A percentile compares a stretch with the other conserved stretches of the same genome.
Evolutionary conservation across 805 yeast species (phyloP).

Genomic region (Suhomyces tanzawaensis): DNA sequence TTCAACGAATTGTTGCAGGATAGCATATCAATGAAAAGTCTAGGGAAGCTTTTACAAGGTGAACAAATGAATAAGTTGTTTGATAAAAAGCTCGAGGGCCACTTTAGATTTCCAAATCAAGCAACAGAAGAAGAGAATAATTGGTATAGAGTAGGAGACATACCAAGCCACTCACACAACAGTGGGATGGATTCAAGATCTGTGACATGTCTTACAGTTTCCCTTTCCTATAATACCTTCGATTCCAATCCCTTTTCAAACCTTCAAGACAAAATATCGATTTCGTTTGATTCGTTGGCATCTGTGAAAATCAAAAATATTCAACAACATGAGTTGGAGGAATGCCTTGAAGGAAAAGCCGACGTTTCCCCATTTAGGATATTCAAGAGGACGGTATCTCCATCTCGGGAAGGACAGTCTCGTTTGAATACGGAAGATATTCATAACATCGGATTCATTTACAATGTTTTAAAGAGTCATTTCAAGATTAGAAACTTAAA

Average conservation of each 20-base stretch:
- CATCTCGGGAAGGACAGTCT: slow-evolving; percentile 1
- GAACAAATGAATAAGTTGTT: slow-evolving; percentile 13
- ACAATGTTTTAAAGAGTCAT: slow-evolving; percentile 31
- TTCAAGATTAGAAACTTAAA: slow-evolving; percentile 29
- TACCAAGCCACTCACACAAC: slow-evolving; percentile 4
- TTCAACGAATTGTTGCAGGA: slow-evolving; percentile 12
- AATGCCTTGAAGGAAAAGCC: slow-evolving; percentile 26
- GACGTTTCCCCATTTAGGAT: slow-evolving; percentile 20
- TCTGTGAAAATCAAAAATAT: slow-evolving; percentile 22
- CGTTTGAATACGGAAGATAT: slow-evolving; percentile 23
- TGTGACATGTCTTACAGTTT: slow-evolving; percentile 33
- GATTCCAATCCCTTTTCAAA: slow-evolving; percentile 32
- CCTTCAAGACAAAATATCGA: slow-evolving; percentile 18
- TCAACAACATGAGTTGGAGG: slow-evolving; percentile 22
- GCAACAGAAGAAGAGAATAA: slow-evolving; percentile 11
- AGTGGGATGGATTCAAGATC: background rate
- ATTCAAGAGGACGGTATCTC: slow-evolving; percentile 12
- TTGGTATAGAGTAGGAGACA: slow-evolving; percentile 15
- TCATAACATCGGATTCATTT: slow-evolving; percentile 31
- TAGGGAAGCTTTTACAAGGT: slow-evolving; percentile 11
- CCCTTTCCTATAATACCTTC: slow-evolving; percentile 33
- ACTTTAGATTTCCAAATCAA: slow-evolving; percentile 19
- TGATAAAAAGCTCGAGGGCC: slow-evolving; percentile 11
- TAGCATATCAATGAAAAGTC: slow-evolving; percentile 9
- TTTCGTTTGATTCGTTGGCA: slow-evolving; percentile 30